Base-by-base conservation (phyloP, 345 rosid species). In the Tarenaya hassleriana region DNA sequence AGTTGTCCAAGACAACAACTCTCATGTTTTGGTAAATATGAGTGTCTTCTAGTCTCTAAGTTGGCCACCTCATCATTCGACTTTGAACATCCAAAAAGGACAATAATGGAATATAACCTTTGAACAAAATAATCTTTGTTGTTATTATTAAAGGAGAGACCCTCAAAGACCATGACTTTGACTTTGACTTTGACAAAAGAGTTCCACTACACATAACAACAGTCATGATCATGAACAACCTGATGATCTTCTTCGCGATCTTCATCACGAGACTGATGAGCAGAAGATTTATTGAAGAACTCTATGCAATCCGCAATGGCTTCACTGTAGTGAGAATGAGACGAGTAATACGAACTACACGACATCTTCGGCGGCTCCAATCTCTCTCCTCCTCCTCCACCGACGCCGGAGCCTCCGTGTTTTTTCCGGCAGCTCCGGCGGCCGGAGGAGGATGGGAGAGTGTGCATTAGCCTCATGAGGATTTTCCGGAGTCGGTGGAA, bases 251-350 rank as follows among this genome's bases (percentile, higher is more conserved):
- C 82, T 58, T 72, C 77, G 15, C 77, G 73, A 35, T 77, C 69
- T 34, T 56, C 51, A 20, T 75, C 86, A 34, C 69, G 86, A 46
- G 76, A 83, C 54, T 47, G 79, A 58, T 47, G 79, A 58, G 78
- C 75, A 1, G 94, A 76, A 4, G 97, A 81, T 81, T 80, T 83
- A 54, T 86, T 90, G 60, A 90, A 78, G 74, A 90, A 90, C 88
- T 83, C 97, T 17, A 90, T 90, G 67, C 97, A 90, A 63, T 86
- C 97, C 0, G 95, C 84, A n/a, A 86, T 79, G 33, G 97, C 95
- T 63, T 86, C 95, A 3, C 64, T 69, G 55, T 90, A 83, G 31
- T 90, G 95, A 4, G 86, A 62, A 4, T 83, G 90, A 12, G 97
- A 81, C 0, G 97, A 90, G 77, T 86, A 86, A 51, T 80, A 79